Base-by-base conservation (phyloP, 495 filamentous ascomycete genomes). In the Lindgomyces ingoldianus region DNA sequence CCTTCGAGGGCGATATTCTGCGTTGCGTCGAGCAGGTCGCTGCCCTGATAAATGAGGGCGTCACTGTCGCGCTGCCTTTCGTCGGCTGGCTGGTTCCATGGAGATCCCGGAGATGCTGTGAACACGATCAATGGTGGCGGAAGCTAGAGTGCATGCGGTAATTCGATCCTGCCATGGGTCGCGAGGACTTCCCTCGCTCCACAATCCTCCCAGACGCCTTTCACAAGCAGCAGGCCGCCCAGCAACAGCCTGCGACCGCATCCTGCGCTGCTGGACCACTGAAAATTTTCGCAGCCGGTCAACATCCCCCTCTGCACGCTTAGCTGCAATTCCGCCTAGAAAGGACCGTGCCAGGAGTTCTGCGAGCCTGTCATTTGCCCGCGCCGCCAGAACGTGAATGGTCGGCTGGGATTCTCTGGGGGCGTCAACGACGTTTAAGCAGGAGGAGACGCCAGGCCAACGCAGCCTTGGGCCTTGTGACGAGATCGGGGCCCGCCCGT, bases 51-150 rank as follows among this genome's bases (percentile, higher is more conserved):
- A 46, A 25, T 12, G 25, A 55, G 36, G 21, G 33, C 33, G 11
- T 16, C 9, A 12, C 19, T 22, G 54, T 16, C 26, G 54, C 41
- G 54, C 21, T 25, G 25, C 10, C 10, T n/a, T n/a, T 21, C 3
- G 8, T 29, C 3, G 18, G 29, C 27, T 14, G 29, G 39, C 54
- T 1, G 22, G 39, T 57, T 51, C 62, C 62, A 45, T 50, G 62
- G 62, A 65, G 62, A 65, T 41, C n/a, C 62, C 62, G 62, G 62
- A 65, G 62, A 65, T 42, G 53, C 53, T 10, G 4, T 1, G 24
- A 26, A 10, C 36, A 36, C 8, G 4, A 25, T 25, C 18, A 11
- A 22, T n/a, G 36, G 36, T 36, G 62, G 39, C 55, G 62, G 62
- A 45, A 65, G 62, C 53, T 58, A 59, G 3, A 19, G 12, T 25